These are phyloP conservation scores for Komagataella populi DNA, from an alignment of 805 yeast genomes.

Conservation along the genomic window DNA sequence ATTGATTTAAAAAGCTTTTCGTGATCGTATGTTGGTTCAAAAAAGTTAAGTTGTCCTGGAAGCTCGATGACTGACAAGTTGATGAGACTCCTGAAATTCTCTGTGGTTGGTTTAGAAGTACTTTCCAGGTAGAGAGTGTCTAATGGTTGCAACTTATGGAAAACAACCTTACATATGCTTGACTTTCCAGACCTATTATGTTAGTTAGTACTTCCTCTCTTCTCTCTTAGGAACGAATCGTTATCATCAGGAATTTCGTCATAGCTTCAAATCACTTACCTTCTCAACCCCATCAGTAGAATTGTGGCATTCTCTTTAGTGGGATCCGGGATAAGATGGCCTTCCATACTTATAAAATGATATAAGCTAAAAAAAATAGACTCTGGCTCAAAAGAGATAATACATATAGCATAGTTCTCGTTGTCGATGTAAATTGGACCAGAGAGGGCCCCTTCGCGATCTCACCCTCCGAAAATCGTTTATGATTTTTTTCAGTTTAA, in stretches of 20 bases:
- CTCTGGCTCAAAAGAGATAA: background rate
- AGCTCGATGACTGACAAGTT: constrained; percentile 85
- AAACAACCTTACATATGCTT: constrained; percentile 89
- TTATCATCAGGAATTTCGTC: background rate
- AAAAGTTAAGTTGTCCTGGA: constrained; percentile 86
- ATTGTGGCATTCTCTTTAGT: constrained; percentile 53
- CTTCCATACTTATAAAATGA: background rate
- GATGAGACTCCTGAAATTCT: constrained; percentile 70
- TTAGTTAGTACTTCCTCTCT: too few relatives aligned
- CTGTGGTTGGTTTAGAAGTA: constrained; percentile 80
- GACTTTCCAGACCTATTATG: constrained; percentile 72
- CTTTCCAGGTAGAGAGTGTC: constrained; percentile 86
- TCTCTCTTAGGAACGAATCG: background rate
- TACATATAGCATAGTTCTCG: background rate
- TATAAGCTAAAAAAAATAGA: background rate
- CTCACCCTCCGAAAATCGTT: background rate
- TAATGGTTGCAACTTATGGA: constrained; percentile 91
- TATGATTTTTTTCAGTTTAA: too few relatives aligned
- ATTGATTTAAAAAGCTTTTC: constrained; percentile 66
- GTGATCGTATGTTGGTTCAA: constrained; percentile 75
- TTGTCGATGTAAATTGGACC: background rate
- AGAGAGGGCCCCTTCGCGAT: background rate
- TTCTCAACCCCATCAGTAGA: constrained; percentile 75
- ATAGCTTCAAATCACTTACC: constrained; percentile 19
- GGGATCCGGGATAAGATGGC: background rate